Percentiles rank a stretch among this genome's conserved stretches.
Evolutionary conservation across 768 basidiomycete species (phyloP).

Genomic region (Russula ochroleuca): DNA sequence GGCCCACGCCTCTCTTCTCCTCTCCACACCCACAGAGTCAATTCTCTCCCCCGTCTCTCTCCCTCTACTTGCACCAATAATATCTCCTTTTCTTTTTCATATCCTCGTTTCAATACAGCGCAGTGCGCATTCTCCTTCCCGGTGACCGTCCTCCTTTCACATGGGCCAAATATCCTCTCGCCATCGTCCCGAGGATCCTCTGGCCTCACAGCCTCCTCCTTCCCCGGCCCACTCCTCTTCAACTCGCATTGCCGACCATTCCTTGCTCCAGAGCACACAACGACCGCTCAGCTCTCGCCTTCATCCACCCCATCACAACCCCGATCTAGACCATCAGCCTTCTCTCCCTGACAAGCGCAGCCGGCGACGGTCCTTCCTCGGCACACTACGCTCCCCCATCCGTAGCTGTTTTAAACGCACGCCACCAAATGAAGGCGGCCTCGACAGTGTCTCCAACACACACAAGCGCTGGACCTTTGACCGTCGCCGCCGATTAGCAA

Average conservation of each 20-base stretch:
- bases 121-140: not conserved
- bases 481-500: slow-evolving; percentile 15
- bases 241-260: slow-evolving; percentile 5
- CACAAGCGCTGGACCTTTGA: slow-evolving; percentile 20
- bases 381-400: slow-evolving; percentile 17
- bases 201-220: not conserved
- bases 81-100: too few species aligned
- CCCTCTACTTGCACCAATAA: not conserved
- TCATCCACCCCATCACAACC: slow-evolving; percentile 9
- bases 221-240: not conserved
- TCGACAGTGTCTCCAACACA: not conserved
- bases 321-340: slow-evolving; percentile 18
- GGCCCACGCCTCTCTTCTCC: not conserved
- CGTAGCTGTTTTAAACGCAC: not conserved
- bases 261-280: not conserved
- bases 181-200: slow-evolving; percentile 9
- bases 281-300: not conserved
- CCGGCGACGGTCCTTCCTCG: slow-evolving; percentile 17
- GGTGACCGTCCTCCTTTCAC: not conserved
- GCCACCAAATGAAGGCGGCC: not conserved
- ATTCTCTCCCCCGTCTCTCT: too few species aligned
- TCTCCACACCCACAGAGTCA: not conserved
- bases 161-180: slow-evolving; percentile 22
- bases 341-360: slow-evolving; percentile 16
- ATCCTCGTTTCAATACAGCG: not conserved